Conservation (phyloP, 192 early-diverging fungal species). For the Lobosporangium transversale region DNA sequence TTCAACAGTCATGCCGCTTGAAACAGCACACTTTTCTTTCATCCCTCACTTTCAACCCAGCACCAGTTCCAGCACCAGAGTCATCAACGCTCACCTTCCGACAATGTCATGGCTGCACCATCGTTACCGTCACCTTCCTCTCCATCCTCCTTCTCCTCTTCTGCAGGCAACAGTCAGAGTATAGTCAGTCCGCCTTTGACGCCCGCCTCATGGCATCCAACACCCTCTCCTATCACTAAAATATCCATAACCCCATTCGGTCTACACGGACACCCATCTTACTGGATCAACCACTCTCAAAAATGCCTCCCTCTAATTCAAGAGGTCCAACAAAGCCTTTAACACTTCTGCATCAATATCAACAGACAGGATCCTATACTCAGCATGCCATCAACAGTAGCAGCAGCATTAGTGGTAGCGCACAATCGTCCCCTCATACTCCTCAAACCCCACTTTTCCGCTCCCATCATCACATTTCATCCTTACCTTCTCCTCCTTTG, state of each 20-base stretch:
- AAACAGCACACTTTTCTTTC: background rate
- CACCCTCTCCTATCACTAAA: slow-evolving; percentile 19
- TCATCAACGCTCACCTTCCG: background rate
- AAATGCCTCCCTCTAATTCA: too few species aligned
- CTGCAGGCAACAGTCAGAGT: background rate
- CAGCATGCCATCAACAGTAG: background rate
- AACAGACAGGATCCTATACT: background rate
- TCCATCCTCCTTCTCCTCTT: too few species aligned
- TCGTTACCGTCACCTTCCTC: too few species aligned
- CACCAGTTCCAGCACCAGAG: too few species aligned
- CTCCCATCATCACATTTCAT: slow-evolving; percentile 13
- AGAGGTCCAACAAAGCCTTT: slow-evolving; percentile 17
- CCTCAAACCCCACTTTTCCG: slow-evolving; percentile 7
- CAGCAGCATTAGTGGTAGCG: background rate
- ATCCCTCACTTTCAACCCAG: background rate
- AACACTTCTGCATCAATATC: slow-evolving; percentile 12
- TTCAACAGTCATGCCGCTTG: background rate
- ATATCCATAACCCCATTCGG: too few species aligned
- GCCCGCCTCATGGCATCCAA: slow-evolving; percentile 1
- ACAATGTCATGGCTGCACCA: slow-evolving; percentile 2
- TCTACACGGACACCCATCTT: slow-evolving; percentile 1
- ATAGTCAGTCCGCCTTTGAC: background rate
- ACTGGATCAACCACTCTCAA: too few species aligned
- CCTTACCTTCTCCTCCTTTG: slow-evolving; percentile 33
- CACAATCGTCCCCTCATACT: slow-evolving; percentile 10